Conservation (phyloP, 2,329 filamentous ascomycete genomes). For the Samsoniella hepiali region DNA sequence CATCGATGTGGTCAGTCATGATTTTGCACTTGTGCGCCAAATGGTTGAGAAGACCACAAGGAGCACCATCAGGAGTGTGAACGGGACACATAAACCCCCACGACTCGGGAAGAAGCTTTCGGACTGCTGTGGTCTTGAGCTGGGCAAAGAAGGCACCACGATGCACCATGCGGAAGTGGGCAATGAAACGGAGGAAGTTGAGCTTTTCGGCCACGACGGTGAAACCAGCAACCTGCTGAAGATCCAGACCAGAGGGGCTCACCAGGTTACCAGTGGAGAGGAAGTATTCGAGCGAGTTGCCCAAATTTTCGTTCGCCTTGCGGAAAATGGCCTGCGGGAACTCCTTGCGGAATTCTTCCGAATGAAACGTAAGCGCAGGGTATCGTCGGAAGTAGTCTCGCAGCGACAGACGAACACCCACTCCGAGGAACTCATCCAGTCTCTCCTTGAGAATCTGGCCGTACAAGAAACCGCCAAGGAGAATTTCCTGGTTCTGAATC, state of each 20-base stretch:
- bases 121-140: constrained; percentile 92
- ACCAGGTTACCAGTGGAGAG: constrained; percentile 91
- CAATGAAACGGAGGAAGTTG: constrained; percentile 97
- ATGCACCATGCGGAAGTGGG: constrained; percentile 98
- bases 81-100: constrained; percentile 98
- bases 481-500: constrained; percentile 90
- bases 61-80: constrained; percentile 93
- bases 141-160: constrained; percentile 98
- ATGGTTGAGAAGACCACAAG: constrained; percentile 93
- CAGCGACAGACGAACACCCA: constrained; percentile 48
- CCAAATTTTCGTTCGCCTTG: constrained; percentile 84
- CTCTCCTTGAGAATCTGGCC: constrained; percentile 94
- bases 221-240: constrained; percentile 93
- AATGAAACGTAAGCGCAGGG: constrained; percentile 69
- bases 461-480: constrained; percentile 90
- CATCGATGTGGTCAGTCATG: constrained; percentile 71
- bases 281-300: constrained; percentile 88
- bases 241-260: constrained; percentile 85
- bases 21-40: constrained; percentile 93
- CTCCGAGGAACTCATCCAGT: constrained; percentile 79
- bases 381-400: constrained; percentile 56
- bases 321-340: constrained; percentile 76
- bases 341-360: constrained; percentile 72
- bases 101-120: constrained; percentile 91
- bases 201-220: constrained; percentile 98